Conservation (phyloP, 805 yeast species). For the Saccharomycopsis fodiens region DNA sequence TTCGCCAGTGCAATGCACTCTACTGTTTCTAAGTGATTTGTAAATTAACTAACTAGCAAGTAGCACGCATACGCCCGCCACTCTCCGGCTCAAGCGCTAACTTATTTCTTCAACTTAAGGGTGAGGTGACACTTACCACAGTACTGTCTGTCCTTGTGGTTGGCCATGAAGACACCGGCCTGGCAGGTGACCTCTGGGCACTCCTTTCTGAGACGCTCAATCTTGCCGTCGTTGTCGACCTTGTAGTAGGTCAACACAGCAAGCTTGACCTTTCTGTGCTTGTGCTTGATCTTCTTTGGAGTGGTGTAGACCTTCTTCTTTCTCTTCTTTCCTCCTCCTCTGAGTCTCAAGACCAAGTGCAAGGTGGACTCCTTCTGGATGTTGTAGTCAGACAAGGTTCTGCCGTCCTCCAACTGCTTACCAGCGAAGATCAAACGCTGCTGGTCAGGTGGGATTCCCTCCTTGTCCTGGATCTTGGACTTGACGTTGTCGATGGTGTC, state of each 20-base stretch:
- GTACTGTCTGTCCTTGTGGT: conserved; percentile 98
- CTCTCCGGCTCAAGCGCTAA: no score
- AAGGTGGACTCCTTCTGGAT: conserved; percentile 96
- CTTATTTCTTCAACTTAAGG: conserved; percentile 44
- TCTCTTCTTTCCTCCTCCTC: conserved; percentile 99
- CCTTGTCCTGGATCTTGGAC: conserved; percentile 94
- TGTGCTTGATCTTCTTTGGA: conserved; percentile 99
- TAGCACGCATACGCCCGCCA: no score
- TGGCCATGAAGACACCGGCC: conserved; percentile 99
- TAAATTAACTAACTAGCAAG: no score
- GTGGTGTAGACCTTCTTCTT: conserved; percentile 99
- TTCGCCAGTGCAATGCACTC: no score
- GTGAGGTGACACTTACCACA: conserved; percentile 99
- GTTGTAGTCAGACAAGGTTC: conserved; percentile 96
- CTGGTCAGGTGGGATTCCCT: conserved; percentile 97
- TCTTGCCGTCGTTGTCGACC: conserved; percentile 97
- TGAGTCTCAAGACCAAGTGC: conserved; percentile 93
- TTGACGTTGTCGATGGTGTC: conserved; percentile 97
- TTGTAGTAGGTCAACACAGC: conserved; percentile 99
- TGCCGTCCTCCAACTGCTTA: conserved; percentile 94
- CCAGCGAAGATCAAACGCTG: conserved; percentile 97
- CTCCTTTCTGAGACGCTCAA: conserved; percentile 97
- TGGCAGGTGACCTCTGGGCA: conserved; percentile 91
- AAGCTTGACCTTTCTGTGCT: conserved; percentile 98
- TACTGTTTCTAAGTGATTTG: no score